Conservation (phyloP, 352 stramenopile genomes). For the Halophytophthora batemanensis region DNA sequence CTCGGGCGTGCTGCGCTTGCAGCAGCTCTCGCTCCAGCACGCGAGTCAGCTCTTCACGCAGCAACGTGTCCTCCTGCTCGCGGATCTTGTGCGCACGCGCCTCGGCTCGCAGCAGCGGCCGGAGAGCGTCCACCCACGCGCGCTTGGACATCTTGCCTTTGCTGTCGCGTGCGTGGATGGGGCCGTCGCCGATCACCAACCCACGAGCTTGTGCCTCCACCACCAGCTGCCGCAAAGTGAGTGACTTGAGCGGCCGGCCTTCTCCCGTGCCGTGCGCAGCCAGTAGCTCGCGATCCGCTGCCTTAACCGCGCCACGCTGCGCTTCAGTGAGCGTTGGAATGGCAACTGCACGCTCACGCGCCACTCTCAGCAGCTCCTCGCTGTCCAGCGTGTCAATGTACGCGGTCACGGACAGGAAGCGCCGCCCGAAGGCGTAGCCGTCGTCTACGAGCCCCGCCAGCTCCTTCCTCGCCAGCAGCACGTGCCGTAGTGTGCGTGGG, state of each 20-base stretch:
- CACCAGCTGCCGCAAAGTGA: slow-evolving; percentile 63
- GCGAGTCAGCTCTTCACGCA: slow-evolving; percentile 29
- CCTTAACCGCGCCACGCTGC: slow-evolving; percentile 42
- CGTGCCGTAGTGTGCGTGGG: slow-evolving; percentile 13
- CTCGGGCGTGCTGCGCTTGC: slow-evolving; percentile 20
- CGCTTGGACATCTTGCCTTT: slow-evolving; percentile 66
- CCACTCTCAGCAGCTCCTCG: slow-evolving; percentile 37
- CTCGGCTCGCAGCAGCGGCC: slow-evolving; percentile 22
- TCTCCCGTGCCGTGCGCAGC: slow-evolving; percentile 42
- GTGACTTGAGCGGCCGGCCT: slow-evolving; percentile 45
- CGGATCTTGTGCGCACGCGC: slow-evolving; percentile 25
- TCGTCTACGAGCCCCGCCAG: slow-evolving; percentile 40
- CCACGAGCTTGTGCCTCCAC: slow-evolving; percentile 48
- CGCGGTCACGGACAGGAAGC: slow-evolving; percentile 52
- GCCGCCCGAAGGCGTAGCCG: slow-evolving; percentile 61
- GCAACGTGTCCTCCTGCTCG: slow-evolving; percentile 38
- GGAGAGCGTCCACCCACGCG: slow-evolving; percentile 49
- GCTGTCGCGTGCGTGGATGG: slow-evolving; percentile 20
- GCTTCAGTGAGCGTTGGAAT: slow-evolving; percentile 28
- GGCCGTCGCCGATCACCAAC: slow-evolving; percentile 23
- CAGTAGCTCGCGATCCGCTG: slow-evolving; percentile 46
- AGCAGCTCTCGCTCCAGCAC: slow-evolving; percentile 40
- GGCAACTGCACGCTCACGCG: slow-evolving; percentile 21
- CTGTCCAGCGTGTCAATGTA: slow-evolving; percentile 49
- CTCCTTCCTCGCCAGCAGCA: slow-evolving; percentile 42